phyloP scores from a whole-genome alignment of 176 grass and related monocot genomes.

The Musa schizocarpa region DNA sequence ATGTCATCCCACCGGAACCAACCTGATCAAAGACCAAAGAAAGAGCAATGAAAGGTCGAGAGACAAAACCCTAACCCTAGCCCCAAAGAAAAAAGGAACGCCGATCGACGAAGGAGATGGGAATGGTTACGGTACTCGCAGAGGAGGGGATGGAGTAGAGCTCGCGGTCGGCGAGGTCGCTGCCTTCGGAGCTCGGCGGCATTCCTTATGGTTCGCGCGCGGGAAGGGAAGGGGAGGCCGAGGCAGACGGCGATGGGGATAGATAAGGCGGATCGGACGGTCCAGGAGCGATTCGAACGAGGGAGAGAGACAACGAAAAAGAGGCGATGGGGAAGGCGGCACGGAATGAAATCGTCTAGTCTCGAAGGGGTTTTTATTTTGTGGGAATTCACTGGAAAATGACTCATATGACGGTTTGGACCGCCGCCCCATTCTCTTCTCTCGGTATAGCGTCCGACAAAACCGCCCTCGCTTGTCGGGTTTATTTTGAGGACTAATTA shows the following conservation, averaged over 20 bases:
- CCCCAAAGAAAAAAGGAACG: background rate
- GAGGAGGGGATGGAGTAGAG: constrained; percentile 61
- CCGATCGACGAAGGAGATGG: background rate
- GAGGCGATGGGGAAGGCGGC: no score
- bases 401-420: no score
- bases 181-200: constrained; percentile 9
- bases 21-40: constrained; percentile 25
- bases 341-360: no score
- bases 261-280: background rate
- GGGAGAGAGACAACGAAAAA: no score
- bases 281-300: background rate
- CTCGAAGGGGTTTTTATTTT: no score
- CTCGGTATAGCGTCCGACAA: no score
- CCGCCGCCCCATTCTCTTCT: no score
- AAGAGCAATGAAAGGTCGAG: background rate
- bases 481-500: no score
- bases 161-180: constrained; percentile 24
- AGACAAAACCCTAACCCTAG: constrained; percentile 13
- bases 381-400: no score
- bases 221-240: background rate
- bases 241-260: background rate
- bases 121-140: constrained; percentile 6
- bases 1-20: constrained; percentile 94
- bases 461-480: no score
- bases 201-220: background rate